Conservation (phyloP, 306 rosid species). For the Malus sylvestris region DNA sequence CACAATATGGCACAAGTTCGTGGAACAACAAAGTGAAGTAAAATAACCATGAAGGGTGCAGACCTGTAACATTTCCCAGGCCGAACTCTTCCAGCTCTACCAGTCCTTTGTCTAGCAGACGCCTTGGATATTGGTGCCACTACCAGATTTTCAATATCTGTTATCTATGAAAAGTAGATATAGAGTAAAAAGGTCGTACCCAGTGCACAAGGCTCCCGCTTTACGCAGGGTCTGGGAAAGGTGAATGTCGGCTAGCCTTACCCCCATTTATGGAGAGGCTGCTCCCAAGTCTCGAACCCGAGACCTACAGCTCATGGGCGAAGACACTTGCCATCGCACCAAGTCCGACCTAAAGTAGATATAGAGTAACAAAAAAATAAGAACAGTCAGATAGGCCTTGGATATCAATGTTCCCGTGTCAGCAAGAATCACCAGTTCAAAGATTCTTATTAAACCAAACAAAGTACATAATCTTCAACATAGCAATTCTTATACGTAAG, state of each 20-base stretch:
- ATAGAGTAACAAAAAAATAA: background rate
- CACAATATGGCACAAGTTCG: background rate
- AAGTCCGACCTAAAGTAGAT: too few relatives aligned
- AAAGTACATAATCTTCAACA: too few relatives aligned
- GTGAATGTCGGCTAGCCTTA: too few relatives aligned
- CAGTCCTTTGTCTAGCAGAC: slow-evolving; percentile 94
- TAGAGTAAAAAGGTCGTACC: too few relatives aligned
- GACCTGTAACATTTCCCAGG: slow-evolving; percentile 99
- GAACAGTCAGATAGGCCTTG: background rate
- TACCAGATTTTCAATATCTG: slow-evolving; percentile 89
- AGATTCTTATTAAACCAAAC: background rate
- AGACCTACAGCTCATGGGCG: too few relatives aligned
- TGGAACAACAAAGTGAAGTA: background rate
- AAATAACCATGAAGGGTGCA: background rate
- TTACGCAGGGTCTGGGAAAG: too few relatives aligned
- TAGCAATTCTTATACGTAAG: too few relatives aligned
- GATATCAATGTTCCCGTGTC: background rate
- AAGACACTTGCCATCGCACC: too few relatives aligned
- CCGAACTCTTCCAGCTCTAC: slow-evolving; percentile 95
- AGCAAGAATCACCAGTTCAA: background rate
- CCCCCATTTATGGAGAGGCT: too few relatives aligned
- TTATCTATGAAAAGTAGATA: slow-evolving; percentile 50
- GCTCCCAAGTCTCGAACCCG: too few relatives aligned
- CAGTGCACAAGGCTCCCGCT: too few relatives aligned
- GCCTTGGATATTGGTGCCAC: slow-evolving; percentile 92